These are phyloP conservation scores for Schizochytrium sp. DNA, from an alignment of 108 stramenopile genomes.

Conservation along the genomic window DNA sequence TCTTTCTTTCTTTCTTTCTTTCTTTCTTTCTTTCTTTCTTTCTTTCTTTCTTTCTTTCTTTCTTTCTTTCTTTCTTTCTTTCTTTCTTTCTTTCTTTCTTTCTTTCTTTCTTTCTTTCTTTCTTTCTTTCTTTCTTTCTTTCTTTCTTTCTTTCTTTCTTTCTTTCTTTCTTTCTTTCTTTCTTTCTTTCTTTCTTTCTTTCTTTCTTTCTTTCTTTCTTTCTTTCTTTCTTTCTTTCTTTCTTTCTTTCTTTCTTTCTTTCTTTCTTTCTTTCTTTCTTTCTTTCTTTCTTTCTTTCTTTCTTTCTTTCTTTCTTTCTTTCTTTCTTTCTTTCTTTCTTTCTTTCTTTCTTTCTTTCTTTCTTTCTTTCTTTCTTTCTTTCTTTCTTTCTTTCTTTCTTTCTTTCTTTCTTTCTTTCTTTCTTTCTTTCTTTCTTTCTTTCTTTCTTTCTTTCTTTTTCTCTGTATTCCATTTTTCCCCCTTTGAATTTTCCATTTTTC, in stretches of 20 bases:
- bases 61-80: not conserved
- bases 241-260: not conserved
- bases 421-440: not conserved
- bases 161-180: not conserved
- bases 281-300: not conserved
- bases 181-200: not conserved
- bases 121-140: not conserved
- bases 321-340: not conserved
- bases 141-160: not conserved
- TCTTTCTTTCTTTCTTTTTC: not conserved
- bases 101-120: not conserved
- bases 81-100: not conserved
- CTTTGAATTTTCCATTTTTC: not conserved
- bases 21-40: not conserved
- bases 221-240: not conserved
- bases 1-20: not conserved
- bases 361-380: not conserved
- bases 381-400: not conserved
- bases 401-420: not conserved
- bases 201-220: not conserved
- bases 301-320: not conserved
- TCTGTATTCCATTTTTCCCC: too few relatives aligned
- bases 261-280: not conserved
- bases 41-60: not conserved
- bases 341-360: not conserved